Percentiles rank a stretch among this genome's conserved stretches.
Evolutionary conservation across 805 yeast species (phyloP).

Genomic region (Metschnikowia kunwiensis): DNA sequence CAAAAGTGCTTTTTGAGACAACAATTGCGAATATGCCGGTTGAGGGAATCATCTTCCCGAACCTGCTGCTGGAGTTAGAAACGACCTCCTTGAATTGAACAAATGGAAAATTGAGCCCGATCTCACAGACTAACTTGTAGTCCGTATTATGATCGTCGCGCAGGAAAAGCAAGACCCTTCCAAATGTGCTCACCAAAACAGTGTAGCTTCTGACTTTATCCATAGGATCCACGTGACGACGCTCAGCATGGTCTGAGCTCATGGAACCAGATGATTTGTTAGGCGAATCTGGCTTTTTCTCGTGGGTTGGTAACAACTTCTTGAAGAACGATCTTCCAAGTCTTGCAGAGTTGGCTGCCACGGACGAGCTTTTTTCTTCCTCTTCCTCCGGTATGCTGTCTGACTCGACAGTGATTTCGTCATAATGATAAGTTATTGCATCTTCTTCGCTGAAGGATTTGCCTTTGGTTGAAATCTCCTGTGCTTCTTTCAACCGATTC

Average conservation of each 20-base stretch:
- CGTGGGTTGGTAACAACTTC: slow-evolving; percentile 21
- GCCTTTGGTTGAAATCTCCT: slow-evolving; percentile 2
- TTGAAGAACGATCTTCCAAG: slow-evolving; percentile 22
- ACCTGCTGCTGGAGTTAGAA: slow-evolving; percentile 28
- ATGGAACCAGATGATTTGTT: slow-evolving; percentile 2
- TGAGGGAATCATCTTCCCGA: slow-evolving; percentile 33
- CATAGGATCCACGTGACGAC: slow-evolving; percentile 14
- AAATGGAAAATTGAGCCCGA: slow-evolving; percentile 51
- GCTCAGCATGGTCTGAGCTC: slow-evolving; percentile 3
- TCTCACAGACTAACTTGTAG: slow-evolving; percentile 51
- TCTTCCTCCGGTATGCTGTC: slow-evolving; percentile 10
- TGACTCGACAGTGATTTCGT: slow-evolving; percentile 1
- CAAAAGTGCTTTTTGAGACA: slow-evolving; percentile 52
- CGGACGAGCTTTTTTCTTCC: slow-evolving; percentile 8
- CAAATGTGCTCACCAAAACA: slow-evolving; percentile 57
- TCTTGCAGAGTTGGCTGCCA: slow-evolving; percentile 12
- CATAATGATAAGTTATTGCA: slow-evolving; percentile 14
- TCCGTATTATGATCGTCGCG: slow-evolving; percentile 37
- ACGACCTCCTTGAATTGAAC: slow-evolving; percentile 59
- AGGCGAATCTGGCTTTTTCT: slow-evolving; percentile 15
- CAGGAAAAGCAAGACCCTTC: slow-evolving; percentile 56
- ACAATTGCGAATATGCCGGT: slow-evolving; percentile 54
- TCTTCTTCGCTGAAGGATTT: slow-evolving; percentile 12
- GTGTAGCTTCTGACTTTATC: slow-evolving; percentile 48
- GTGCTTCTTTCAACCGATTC: slow-evolving; percentile 13